Conservation (phyloP, 495 filamentous ascomycete genomes). For the Gamarada debralockiae region DNA sequence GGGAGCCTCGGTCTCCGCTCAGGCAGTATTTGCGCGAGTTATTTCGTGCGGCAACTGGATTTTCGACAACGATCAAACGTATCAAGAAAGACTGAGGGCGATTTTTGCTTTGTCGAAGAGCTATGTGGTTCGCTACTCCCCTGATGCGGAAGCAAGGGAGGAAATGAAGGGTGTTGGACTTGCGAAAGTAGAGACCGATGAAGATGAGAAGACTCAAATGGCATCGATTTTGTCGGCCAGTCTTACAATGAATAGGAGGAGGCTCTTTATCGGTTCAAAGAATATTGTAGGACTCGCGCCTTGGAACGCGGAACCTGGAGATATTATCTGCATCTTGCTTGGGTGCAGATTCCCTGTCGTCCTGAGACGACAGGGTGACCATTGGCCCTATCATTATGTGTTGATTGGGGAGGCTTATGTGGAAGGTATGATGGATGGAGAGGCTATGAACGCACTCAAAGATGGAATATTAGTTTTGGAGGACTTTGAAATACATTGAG, state of each 20-base stretch:
- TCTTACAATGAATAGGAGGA: slow-evolving; percentile 17
- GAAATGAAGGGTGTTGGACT: not conserved
- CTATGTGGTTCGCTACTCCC: not conserved
- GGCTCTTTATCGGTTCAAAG: slow-evolving; percentile 3
- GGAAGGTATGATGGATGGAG: slow-evolving; percentile 27
- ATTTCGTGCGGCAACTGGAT: slow-evolving; percentile 17
- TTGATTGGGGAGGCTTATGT: slow-evolving; percentile 30
- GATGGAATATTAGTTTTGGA: not conserved
- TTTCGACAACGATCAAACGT: slow-evolving; percentile 1
- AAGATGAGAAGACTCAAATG: slow-evolving; percentile 5
- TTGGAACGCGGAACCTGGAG: slow-evolving; percentile 5
- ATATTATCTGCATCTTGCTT: slow-evolving; percentile 17
- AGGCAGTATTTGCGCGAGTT: slow-evolving; percentile 6
- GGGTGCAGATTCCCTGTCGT: slow-evolving; percentile 22
- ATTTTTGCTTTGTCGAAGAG: slow-evolving; percentile 9
- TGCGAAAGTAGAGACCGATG: not conserved
- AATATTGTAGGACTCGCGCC: slow-evolving; percentile 14
- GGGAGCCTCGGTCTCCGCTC: not conserved
- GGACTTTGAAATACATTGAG: slow-evolving; percentile 18
- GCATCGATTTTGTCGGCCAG: slow-evolving; percentile 7
- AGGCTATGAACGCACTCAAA: slow-evolving; percentile 12
- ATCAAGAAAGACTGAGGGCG: slow-evolving; percentile 2
- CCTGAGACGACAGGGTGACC: not conserved
- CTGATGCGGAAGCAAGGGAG: not conserved
- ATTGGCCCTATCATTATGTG: slow-evolving; percentile 5